These are phyloP conservation scores for Pyricularia grisea DNA, from an alignment of 2,329 filamentous ascomycete species.

Conservation along the genomic window DNA sequence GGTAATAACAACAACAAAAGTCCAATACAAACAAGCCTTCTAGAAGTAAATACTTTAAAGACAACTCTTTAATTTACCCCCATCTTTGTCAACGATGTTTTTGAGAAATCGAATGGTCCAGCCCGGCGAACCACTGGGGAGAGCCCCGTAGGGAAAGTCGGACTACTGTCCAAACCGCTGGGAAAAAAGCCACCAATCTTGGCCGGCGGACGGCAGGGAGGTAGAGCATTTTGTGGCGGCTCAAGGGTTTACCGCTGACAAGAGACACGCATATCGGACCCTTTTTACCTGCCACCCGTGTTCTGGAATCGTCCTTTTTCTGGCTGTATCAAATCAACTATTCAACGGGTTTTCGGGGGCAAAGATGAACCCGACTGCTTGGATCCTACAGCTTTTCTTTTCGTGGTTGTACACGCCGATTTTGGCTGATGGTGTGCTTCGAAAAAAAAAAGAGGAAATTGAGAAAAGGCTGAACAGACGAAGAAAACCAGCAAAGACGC, in stretches of 20 bases:
- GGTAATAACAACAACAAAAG: not conserved
- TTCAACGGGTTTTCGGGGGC: not conserved
- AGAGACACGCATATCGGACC: not conserved
- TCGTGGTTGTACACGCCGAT: not conserved
- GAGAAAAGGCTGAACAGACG: not conserved
- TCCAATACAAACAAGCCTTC: not conserved
- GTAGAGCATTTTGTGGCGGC: not conserved
- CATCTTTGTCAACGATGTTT: not conserved
- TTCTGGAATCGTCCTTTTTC: not conserved
- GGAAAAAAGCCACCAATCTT: not conserved
- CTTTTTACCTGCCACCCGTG: not conserved
- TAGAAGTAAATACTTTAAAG: not conserved
- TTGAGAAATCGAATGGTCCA: too few relatives aligned
- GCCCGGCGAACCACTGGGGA: too few relatives aligned
- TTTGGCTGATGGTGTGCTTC: not conserved
- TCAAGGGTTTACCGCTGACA: not conserved
- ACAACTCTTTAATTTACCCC: not conserved
- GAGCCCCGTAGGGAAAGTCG: too few relatives aligned
- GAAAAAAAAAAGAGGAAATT: not conserved
- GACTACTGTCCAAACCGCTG: not conserved
- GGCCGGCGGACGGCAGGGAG: not conserved
- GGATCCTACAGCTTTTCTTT: not conserved
- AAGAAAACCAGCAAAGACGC: not conserved
- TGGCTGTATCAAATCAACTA: not conserved
- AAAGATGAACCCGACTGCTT: not conserved